Conservation (phyloP, 495 filamentous ascomycete species). For the Aspergillus wentii region DNA sequence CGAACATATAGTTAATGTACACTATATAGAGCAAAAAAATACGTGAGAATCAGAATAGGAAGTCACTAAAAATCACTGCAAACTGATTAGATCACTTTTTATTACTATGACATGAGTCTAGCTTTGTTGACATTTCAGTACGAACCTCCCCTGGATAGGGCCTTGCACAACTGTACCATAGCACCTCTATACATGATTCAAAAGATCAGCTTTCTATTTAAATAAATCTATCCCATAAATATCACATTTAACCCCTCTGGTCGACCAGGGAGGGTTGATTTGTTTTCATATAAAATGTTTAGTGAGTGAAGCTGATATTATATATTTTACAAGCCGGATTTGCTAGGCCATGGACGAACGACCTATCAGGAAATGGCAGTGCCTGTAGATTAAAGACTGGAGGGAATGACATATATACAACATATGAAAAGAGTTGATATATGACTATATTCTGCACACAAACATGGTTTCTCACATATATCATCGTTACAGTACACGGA, state of each 20-base stretch:
- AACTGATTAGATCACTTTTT: neutral
- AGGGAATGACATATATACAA: no score
- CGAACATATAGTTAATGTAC: neutral
- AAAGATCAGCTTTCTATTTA: neutral
- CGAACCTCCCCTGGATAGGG: neutral
- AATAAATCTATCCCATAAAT: neutral
- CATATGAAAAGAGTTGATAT: neutral
- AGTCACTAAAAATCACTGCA: neutral
- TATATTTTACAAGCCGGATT: neutral
- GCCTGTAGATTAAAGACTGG: no score
- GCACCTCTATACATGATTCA: neutral
- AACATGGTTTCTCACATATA: neutral
- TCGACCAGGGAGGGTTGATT: neutral
- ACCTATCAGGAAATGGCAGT: no score
- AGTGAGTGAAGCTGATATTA: neutral
- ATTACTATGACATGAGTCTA: neutral
- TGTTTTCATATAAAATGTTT: neutral
- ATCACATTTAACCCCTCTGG: neutral
- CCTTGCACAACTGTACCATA: neutral
- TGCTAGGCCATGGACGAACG: no score
- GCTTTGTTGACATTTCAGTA: neutral
- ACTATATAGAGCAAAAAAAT: neutral
- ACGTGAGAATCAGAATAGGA: neutral
- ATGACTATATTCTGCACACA: no score
- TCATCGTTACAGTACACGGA: neutral